Evolutionary conservation across 2,329 filamentous ascomycete species (phyloP), one percentile per base, ranked within the genome.

Genomic region (Botrytis porri): DNA sequence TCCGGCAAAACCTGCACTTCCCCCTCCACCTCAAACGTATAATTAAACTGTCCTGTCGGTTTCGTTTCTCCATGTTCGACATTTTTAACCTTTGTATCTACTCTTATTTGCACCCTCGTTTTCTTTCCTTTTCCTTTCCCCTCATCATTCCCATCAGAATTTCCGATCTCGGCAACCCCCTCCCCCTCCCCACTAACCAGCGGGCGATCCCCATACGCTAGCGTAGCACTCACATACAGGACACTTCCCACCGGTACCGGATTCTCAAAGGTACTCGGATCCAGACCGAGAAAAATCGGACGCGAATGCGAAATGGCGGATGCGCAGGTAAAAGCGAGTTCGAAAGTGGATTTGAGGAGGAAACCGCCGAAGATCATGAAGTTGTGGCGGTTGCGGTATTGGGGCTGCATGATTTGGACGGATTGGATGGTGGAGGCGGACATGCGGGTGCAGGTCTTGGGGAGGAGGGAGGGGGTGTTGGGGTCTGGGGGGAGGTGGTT

Each of bases 361-460:
- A 90, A 92, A 20, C 91, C 91, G 71, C 91, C 91, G 77, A 93
- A 93, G 72, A 93, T 92, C 90, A 92, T 92, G 82, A 91, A 91
- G 76, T 90, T 89, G 80, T 92, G 90, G 4, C 89, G 82, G 80
- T 91, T 91, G 65, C 90, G 87, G 80, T 90, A 88, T 80, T 92
- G 89, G 0, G 91, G 91, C 76, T 92, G 90, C 90, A 93, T 93
- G 75, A 93, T 91, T 77, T 87, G 88, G 7, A 90, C 89, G n/a
- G 88, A 90, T 78, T 87, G 86, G 63, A 93, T 85, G 14, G 84
- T 83, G 0, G 90, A 91, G 45, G 84, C 83, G 69, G 87, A 85
- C 90, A 93, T 93, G 78, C 86, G 87, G 54, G 87, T 82, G 4
- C 88, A 86, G 76, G 90, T 90, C 48, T 83, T 78, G 10, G 89